Conservation (phyloP, 2,329 filamentous ascomycete species). For the Cyclaneusma minus region DNA sequence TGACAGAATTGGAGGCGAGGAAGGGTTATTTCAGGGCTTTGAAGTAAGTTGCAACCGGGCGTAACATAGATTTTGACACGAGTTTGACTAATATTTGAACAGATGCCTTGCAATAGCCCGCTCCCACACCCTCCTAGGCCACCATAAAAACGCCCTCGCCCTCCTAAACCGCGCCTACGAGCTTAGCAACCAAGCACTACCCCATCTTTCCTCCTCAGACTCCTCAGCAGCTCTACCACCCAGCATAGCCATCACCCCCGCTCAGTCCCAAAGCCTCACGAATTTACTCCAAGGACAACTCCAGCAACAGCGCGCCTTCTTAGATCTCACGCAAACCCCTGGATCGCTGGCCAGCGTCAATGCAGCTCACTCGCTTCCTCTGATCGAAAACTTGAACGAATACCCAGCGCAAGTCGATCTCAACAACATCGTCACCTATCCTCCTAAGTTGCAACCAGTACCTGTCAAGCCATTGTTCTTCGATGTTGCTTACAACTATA, state of each 20-base stretch:
- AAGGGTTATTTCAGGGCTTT: slow-evolving; percentile 74
- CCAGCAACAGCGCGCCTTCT: slow-evolving; percentile 69
- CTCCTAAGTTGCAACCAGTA: slow-evolving; percentile 66
- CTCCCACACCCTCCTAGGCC: slow-evolving; percentile 62
- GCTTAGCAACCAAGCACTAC: slow-evolving; percentile 36
- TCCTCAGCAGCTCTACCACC: slow-evolving; percentile 32
- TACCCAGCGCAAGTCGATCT: slow-evolving; percentile 60
- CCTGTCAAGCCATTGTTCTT: slow-evolving; percentile 93
- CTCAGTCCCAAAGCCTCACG: slow-evolving; percentile 42
- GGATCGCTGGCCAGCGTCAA: slow-evolving; percentile 19
- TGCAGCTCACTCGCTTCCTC: slow-evolving; percentile 36
- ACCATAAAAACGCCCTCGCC: slow-evolving; percentile 67
- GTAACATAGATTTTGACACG: background rate
- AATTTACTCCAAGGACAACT: slow-evolving; percentile 54
- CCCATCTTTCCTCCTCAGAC: slow-evolving; percentile 26
- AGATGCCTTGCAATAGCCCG: slow-evolving; percentile 74
- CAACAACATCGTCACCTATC: slow-evolving; percentile 70
- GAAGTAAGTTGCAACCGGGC: slow-evolving; percentile 43
- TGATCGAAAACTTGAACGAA: slow-evolving; percentile 60
- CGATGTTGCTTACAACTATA: slow-evolving; percentile 95
- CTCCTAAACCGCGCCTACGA: slow-evolving; percentile 60
- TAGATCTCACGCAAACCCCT: slow-evolving; percentile 47
- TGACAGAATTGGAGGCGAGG: slow-evolving; percentile 64
- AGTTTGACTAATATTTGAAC: slow-evolving; percentile 4
- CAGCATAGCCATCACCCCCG: slow-evolving; percentile 49